Evolutionary conservation across 1,139 yeast species (phyloP).

Genomic region (Protomyces gravidus): DNA sequence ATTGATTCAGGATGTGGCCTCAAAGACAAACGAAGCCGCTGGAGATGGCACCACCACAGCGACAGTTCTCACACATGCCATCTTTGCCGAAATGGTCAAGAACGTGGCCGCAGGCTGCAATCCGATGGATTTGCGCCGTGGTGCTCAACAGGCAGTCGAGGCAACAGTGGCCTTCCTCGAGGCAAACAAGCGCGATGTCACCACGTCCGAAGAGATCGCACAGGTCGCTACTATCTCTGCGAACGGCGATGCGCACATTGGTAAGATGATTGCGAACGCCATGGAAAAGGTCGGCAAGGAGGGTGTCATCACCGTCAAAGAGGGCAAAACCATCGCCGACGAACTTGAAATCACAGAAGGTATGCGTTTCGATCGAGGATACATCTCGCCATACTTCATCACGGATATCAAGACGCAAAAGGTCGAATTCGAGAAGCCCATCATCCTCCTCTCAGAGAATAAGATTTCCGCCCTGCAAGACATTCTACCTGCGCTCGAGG

Average conservation of each 20-base stretch:
- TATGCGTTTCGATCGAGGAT: constrained; percentile 99
- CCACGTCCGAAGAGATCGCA: constrained; percentile 95
- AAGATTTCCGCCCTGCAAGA: constrained; percentile 91
- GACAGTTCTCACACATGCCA: constrained; percentile 93
- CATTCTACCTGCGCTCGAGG: constrained; percentile 87
- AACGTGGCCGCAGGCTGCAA: constrained; percentile 99
- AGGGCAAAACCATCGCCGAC: constrained; percentile 95
- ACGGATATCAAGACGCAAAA: constrained; percentile 95
- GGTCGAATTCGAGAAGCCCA: constrained; percentile 95
- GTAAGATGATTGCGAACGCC: constrained; percentile 88
- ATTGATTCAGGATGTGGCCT: constrained; percentile 93
- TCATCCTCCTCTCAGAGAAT: constrained; percentile 85
- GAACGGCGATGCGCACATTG: constrained; percentile 93
- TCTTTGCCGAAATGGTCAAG: constrained; percentile 94
- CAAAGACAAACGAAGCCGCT: constrained; percentile 96
- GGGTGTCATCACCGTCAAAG: constrained; percentile 97
- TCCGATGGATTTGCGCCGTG: constrained; percentile 99
- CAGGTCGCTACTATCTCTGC: constrained; percentile 99
- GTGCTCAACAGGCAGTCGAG: constrained; percentile 97
- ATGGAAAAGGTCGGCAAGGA: constrained; percentile 99
- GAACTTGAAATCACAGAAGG: constrained; percentile 98
- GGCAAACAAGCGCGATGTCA: constrained; percentile 89
- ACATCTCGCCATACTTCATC: constrained; percentile 95
- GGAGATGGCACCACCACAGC: constrained; percentile 99
- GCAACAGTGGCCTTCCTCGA: constrained; percentile 88